Evolutionary conservation across 805 yeast genomes (phyloP), one percentile per base, ranked within the genome.

Genomic region (Candida ipomoeae): DNA sequence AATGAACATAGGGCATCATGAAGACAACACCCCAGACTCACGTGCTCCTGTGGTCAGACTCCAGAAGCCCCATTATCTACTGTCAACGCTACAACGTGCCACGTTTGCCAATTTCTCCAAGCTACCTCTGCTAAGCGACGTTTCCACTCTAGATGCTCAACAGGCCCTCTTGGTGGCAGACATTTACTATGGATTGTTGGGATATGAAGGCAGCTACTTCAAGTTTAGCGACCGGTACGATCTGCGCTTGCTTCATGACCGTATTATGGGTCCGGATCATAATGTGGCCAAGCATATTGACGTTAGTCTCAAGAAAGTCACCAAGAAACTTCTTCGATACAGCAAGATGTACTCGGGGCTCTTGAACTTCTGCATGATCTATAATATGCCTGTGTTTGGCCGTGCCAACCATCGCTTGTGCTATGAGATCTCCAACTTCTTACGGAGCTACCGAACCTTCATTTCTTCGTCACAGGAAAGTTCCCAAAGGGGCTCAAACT

Each of bases 171-270:
- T 94, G 1, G 72, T 86, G 14, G 75, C 80, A 51, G 99, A 92
- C 63, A 62, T 90, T 8, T 59, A 89, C 18, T 78, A 77, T 57
- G 84, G 87, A 1, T 63, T 94, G 13, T 57, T 83, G 32, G 95
- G 95, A 0, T 66, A 77, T 26, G 96, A 90, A 64, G 97, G 97
- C 0, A 73, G 75, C 18, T 89, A 86, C 61, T 80, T 92, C 34
- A 71, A 90, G 40, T 89, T 78, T 62, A 77, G 84, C 32, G 85
- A 81, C 40, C 71, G 75, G 18, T 88, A 80, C 60, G 80, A 82
- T 58, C 82, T 83, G 0, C 51, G 53, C 0, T 62, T 67, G 33
- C 46, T 60, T 8, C 70, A 67, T 13, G 71, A 76, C 33, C 64
- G 78, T 40, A 66, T 85, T 3, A 64, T 63, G 13, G 96, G 95